These are phyloP conservation scores for Rubus parviflorus DNA, from an alignment of 306 rosid genomes.

Conservation along the genomic window DNA sequence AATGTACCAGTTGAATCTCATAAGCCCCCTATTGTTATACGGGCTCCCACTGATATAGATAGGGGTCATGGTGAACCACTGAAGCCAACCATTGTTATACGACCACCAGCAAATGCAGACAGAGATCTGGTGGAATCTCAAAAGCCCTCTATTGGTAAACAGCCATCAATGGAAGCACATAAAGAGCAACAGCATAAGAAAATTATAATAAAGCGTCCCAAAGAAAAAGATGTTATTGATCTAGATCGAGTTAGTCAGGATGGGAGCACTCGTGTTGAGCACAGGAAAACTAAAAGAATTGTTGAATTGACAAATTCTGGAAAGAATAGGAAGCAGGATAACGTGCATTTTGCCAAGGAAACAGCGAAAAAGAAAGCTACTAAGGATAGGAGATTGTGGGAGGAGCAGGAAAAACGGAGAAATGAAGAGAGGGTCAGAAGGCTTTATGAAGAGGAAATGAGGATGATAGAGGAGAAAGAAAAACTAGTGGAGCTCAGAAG, in stretches of 20 bases:
- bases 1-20: constrained; percentile 60
- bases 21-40: constrained; percentile 59
- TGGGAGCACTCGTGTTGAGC: constrained; percentile 56
- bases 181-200: constrained; percentile 75
- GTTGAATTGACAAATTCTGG: constrained; percentile 73
- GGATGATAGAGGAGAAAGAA: constrained; percentile 67
- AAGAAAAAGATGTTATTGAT: constrained; percentile 75
- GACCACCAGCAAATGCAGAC: constrained; percentile 46
- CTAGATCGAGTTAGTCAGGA: constrained; percentile 63
- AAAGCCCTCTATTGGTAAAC: constrained; percentile 44
- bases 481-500: constrained; percentile 57
- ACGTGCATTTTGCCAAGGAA: constrained; percentile 38
- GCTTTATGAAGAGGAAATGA: constrained; percentile 64
- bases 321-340: constrained; percentile 60
- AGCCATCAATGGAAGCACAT: constrained; percentile 50
- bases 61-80: constrained; percentile 31
- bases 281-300: constrained; percentile 84
- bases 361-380: constrained; percentile 52
- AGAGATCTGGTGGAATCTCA: constrained; percentile 54
- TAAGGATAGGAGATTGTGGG: constrained; percentile 71
- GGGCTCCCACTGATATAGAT: constrained; percentile 59
- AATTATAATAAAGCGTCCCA: constrained; percentile 70
- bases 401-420: constrained; percentile 68
- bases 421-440: constrained; percentile 61
- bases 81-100: constrained; percentile 44